Conservation (phyloP, 2,329 filamentous ascomycete species). For the Fusarium sp. region DNA sequence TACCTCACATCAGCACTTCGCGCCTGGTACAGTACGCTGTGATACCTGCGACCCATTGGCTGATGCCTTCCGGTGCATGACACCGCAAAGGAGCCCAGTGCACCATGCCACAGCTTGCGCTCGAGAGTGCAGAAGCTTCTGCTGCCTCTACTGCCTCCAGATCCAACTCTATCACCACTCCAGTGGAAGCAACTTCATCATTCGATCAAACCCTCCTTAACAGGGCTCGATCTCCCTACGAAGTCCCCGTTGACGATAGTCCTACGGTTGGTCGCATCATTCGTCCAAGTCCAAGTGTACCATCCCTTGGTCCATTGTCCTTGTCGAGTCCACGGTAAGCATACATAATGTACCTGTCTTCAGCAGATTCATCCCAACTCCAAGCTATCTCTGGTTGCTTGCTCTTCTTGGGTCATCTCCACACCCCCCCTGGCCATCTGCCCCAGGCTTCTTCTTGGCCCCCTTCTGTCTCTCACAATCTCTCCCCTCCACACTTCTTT, state of each 20-base stretch:
- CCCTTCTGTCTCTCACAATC: constrained; percentile 38
- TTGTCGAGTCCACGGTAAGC: constrained; percentile 42
- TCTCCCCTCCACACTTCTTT: constrained; percentile 33
- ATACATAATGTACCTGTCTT: constrained; percentile 3
- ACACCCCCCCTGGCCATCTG: constrained; percentile 34
- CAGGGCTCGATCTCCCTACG: constrained; percentile 30
- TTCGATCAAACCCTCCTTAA: constrained; percentile 11
- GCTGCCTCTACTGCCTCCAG: constrained; percentile 26
- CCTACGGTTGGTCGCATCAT: constrained; percentile 54
- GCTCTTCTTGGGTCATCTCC: constrained; percentile 24
- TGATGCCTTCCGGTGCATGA: constrained; percentile 42
- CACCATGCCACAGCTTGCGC: constrained; percentile 63
- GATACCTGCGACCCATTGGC: constrained; percentile 36
- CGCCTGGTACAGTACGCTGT: constrained; percentile 10
- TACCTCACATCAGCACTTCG: constrained; percentile 32
- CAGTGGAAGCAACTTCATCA: constrained; percentile 18
- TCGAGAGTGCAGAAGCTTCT: constrained; percentile 54
- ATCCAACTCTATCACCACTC: constrained; percentile 23
- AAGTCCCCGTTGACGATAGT: constrained; percentile 51
- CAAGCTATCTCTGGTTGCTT: constrained; percentile 9
- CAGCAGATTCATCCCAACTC: constrained; percentile 33
- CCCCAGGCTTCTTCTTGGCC: constrained; percentile 33
- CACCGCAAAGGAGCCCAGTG: constrained; percentile 45
- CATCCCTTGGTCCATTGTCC: constrained; percentile 34
- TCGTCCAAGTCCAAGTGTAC: constrained; percentile 33